Evolutionary conservation across 2,329 filamentous ascomycete genomes (phyloP), one percentile per base, ranked within the genome.

Genomic region (Juglanconis juglandina): DNA sequence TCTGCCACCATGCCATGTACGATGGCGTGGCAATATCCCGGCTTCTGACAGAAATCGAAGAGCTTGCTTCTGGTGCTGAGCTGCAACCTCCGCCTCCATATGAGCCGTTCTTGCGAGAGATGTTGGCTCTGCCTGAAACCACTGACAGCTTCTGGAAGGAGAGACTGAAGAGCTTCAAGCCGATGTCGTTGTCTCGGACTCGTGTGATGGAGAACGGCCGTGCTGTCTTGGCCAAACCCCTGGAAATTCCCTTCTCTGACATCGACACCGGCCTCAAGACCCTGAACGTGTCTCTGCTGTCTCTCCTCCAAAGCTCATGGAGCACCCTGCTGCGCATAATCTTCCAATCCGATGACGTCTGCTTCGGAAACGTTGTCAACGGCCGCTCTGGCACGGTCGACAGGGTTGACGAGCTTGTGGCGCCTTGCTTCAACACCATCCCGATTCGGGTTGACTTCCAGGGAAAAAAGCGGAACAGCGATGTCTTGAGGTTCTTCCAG

Each of bases 351-450:
- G 70, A 76, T 0, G 92, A 96, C 68, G 68, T 96, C 5, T 95
- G 91, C 71, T 96, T 97, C 68, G 93, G 94, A 0, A 95, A 91
- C 67, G 88, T 97, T 2, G 82, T 94, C 59, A 93, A 86, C 68
- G 92, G 93, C 1, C 86, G 93, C 7, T 88, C 87, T 0, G 70
- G 91, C 9, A 75, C 84, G 0, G 72, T 93, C 3, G 81, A 88
- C 5, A 83, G 82, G 0, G 77, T 94, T 10, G 87, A 93, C 42
- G 78, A 81, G 4, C 81, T 96, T 5, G 84, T 96, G n/a, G 92
- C 91, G 0, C 93, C 93, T 0, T 96, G 92, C 71, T 96, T 97
- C 79, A 97, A 96, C 69, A 96, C 93, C 0, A 75, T 96, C 11
- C 92, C 93, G 0, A 70, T 92, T 1, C 83, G 91, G 33, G 75